Percentiles rank a stretch among this genome's conserved stretches.
phyloP scores from a whole-genome alignment of 83 land plant genomes.

The Picea abies region DNA sequence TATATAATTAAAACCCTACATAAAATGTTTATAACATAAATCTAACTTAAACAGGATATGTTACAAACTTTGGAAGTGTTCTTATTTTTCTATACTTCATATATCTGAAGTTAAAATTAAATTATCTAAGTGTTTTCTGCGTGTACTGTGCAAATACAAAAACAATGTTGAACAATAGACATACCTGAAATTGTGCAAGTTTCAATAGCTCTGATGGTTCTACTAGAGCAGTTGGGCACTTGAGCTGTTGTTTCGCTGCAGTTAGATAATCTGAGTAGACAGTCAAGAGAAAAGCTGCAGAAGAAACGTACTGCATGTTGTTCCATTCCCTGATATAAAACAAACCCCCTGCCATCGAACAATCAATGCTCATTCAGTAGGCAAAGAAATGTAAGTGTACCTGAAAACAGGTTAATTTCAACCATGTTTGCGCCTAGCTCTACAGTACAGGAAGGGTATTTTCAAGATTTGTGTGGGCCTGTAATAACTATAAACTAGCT shows the following conservation, averaged over 20 bases:
- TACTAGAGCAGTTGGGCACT: conserved; percentile 47
- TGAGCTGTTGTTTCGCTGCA: conserved; percentile 25
- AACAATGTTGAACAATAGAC: background rate
- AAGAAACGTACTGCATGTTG: conserved; percentile 83
- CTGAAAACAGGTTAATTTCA: background rate
- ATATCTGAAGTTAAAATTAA: too few relatives aligned
- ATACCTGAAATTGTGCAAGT: conserved; percentile 75
- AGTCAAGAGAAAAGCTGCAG: conserved; percentile 72
- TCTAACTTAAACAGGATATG: too few relatives aligned
- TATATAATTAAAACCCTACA: background rate
- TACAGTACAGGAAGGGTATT: too few relatives aligned
- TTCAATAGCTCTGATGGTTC: conserved; percentile 50
- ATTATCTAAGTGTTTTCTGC: background rate
- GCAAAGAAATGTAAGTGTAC: background rate
- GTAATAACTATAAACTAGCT: background rate
- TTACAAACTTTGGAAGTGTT: too few relatives aligned
- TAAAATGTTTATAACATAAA: too few relatives aligned
- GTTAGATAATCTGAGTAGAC: conserved; percentile 77
- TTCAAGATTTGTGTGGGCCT: too few relatives aligned
- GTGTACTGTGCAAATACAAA: background rate
- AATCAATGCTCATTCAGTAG: background rate
- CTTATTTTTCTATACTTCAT: too few relatives aligned
- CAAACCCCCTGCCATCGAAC: conserved; percentile 65
- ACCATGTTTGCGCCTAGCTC: too few relatives aligned
- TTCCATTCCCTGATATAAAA: conserved; percentile 70